A percentile compares a stretch with the other conserved stretches of the same genome.
These are phyloP conservation scores for Sclerotinia borealis DNA, from an alignment of 2,329 filamentous ascomycete genomes.

Conservation along the genomic window DNA sequence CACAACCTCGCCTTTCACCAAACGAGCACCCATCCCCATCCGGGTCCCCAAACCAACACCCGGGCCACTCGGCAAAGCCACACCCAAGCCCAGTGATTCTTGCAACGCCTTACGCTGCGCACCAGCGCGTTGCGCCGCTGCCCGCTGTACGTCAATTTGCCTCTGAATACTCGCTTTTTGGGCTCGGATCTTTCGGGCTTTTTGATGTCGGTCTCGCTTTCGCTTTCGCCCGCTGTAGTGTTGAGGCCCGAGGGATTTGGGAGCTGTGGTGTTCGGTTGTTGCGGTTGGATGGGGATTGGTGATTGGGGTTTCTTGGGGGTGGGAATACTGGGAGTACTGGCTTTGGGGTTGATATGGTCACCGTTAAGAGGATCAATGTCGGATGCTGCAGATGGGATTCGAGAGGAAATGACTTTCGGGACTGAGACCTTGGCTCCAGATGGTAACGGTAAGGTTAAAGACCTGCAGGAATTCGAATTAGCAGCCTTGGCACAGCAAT, in stretches of 20 bases:
- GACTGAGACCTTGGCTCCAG: too few relatives aligned
- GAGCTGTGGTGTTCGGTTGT: background rate
- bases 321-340: background rate
- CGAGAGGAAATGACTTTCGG: too few relatives aligned
- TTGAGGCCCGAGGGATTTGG: too few relatives aligned
- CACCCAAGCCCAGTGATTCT: background rate
- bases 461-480: background rate
- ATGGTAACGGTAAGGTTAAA: background rate
- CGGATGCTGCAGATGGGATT: background rate
- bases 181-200: too few relatives aligned
- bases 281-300: background rate
- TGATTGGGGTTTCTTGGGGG: background rate
- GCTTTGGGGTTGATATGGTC: too few relatives aligned
- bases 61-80: background rate
- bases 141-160: background rate
- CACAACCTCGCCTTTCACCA: too few relatives aligned
- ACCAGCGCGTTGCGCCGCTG: background rate
- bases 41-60: background rate
- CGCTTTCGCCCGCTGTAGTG: too few relatives aligned
- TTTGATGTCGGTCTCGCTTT: background rate
- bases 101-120: background rate
- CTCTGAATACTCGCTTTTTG: background rate
- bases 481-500: background rate
- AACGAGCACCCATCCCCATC: background rate
- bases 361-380: background rate